A percentile compares a stretch with the other conserved stretches of the same genome.
Evolutionary conservation across 768 basidiomycete species (phyloP).

Genomic region (Leccinum broughii): DNA sequence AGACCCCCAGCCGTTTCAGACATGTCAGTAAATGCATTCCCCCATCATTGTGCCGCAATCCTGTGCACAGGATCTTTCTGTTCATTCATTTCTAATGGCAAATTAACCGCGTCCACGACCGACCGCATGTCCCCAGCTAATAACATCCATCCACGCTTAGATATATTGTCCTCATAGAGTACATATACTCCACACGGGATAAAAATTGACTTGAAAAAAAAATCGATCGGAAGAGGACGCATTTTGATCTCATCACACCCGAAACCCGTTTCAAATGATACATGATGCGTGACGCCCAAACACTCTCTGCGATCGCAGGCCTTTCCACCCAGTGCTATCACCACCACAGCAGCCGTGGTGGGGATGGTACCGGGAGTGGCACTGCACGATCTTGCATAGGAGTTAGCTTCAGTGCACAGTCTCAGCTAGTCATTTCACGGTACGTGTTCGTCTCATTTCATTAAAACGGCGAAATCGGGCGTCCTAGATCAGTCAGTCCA

Average conservation of each 20-base stretch:
- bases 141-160: too few relatives aligned
- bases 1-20: not conserved
- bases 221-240: not conserved
- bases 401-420: not conserved
- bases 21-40: too few relatives aligned
- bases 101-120: too few relatives aligned
- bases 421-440: too few relatives aligned
- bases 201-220: too few relatives aligned
- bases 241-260: not conserved
- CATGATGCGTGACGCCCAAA: not conserved
- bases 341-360: not conserved
- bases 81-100: too few relatives aligned
- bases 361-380: not conserved
- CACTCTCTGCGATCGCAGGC: not conserved
- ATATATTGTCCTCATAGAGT: too few relatives aligned
- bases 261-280: not conserved
- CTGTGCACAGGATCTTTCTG: too few relatives aligned
- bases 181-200: too few relatives aligned
- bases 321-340: not conserved
- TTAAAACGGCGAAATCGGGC: not conserved
- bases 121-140: too few relatives aligned
- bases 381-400: not conserved
- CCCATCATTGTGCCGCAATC: too few relatives aligned
- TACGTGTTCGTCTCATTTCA: not conserved
- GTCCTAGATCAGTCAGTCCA: not conserved